A percentile compares a stretch with the other conserved stretches of the same genome.
These are phyloP conservation scores for Candida labiduridarum DNA, from an alignment of 1,139 yeast species.

Conservation along the genomic window DNA sequence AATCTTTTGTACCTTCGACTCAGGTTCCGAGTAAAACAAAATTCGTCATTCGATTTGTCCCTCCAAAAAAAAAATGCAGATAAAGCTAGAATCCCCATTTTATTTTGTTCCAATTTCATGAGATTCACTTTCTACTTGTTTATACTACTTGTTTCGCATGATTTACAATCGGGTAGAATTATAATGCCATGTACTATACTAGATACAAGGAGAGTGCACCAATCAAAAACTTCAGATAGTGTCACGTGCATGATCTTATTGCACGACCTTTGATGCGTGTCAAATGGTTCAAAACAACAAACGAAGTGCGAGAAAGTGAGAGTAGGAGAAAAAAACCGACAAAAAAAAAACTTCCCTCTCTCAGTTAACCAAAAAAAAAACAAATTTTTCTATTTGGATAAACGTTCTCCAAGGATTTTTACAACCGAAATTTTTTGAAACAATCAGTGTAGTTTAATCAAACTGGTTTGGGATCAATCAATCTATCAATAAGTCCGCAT, in stretches of 20 bases:
- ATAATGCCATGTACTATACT: background rate
- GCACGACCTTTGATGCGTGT: background rate
- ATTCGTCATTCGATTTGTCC: background rate
- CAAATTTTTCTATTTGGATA: conserved; percentile 3
- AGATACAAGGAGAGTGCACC: background rate
- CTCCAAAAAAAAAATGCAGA: background rate
- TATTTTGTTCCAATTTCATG: background rate
- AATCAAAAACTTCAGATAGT: background rate
- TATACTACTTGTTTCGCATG: no score
- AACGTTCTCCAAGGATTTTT: background rate
- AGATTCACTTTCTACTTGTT: no score
- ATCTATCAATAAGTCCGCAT: background rate
- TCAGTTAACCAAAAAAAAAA: background rate
- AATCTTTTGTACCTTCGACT: background rate
- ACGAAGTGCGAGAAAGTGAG: conserved; percentile 3
- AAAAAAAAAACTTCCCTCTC: conserved; percentile 2
- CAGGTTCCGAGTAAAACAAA: background rate
- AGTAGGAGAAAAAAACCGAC: conserved; percentile 4
- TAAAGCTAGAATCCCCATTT: background rate
- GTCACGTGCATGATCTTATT: background rate
- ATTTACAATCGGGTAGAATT: background rate
- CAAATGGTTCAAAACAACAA: background rate
- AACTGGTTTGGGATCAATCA: background rate
- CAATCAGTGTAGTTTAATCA: background rate
- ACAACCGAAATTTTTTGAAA: conserved; percentile 1